phyloP scores from a whole-genome alignment of 495 filamentous ascomycete species.

The Endocarpon pusillum region DNA sequence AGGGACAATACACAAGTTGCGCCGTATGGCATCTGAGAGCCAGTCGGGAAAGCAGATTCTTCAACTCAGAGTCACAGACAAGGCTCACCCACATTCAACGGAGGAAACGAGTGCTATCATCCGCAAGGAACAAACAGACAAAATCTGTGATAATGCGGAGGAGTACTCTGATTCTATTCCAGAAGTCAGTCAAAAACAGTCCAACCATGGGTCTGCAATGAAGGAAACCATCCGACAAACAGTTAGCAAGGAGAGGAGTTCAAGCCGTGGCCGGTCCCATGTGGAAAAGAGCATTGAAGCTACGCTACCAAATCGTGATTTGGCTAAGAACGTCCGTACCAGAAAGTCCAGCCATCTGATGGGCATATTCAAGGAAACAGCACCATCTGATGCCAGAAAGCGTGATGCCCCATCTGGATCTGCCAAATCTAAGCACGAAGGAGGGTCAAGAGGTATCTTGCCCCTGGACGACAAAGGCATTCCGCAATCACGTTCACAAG shows the following conservation, averaged over 20 bases:
- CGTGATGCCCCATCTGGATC: too few relatives aligned
- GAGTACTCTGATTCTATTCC: background rate
- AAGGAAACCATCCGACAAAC: conserved; percentile 9
- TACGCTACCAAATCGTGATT: conserved; percentile 57
- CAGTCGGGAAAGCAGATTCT: too few relatives aligned
- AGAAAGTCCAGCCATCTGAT: conserved; percentile 88
- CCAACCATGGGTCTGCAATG: conserved; percentile 6
- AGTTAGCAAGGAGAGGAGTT: conserved; percentile 16
- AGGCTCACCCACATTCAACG: conserved; percentile 2
- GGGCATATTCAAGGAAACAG: conserved; percentile 83
- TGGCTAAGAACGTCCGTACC: conserved; percentile 56
- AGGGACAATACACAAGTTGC: too few relatives aligned
- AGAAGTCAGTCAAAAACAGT: too few relatives aligned
- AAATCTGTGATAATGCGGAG: conserved; percentile 6
- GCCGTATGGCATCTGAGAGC: too few relatives aligned
- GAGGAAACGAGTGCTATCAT: conserved; percentile 13
- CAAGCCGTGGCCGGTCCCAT: conserved; percentile 27
- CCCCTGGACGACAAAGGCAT: conserved; percentile 1
- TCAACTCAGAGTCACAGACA: background rate
- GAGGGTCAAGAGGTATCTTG: too few relatives aligned
- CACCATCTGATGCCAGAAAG: conserved; percentile 34
- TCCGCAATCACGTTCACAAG: background rate
- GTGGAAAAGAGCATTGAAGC: conserved; percentile 79
- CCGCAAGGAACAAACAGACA: conserved; percentile 9
- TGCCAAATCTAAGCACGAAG: too few relatives aligned